These are phyloP conservation scores for Penicillium rolfsii DNA, from an alignment of 2,329 filamentous ascomycete species.

Conservation along the genomic window DNA sequence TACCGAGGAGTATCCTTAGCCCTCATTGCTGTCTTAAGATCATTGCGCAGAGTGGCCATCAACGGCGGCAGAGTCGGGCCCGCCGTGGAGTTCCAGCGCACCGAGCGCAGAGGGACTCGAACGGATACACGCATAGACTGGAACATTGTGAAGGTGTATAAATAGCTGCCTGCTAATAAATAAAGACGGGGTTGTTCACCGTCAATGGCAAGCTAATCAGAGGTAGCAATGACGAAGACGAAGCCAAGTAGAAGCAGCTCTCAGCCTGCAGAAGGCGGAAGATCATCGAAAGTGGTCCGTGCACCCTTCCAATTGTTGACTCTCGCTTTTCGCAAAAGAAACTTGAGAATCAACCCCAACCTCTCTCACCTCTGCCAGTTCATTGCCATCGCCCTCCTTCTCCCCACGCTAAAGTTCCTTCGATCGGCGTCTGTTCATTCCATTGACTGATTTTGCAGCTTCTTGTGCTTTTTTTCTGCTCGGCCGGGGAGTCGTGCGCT, in stretches of 20 bases:
- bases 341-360: conserved; percentile 22
- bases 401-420: conserved; percentile 1
- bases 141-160: conserved; percentile 36
- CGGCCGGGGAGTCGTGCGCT: conserved; percentile 26
- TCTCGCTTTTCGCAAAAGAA: conserved; percentile 25
- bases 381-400: conserved; percentile 3
- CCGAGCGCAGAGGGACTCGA: conserved; percentile 33
- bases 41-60: conserved; percentile 49
- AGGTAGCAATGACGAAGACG: background rate
- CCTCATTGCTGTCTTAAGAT: conserved; percentile 55
- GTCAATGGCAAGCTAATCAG: background rate
- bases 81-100: conserved; percentile 47
- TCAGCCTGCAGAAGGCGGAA: conserved; percentile 25
- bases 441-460: conserved; percentile 19
- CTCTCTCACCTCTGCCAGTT: conserved; percentile 15
- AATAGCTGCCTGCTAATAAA: background rate
- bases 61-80: conserved; percentile 45
- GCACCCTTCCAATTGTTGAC: conserved; percentile 36
- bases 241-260: conserved; percentile 1
- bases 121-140: conserved; percentile 34
- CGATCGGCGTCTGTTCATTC: conserved; percentile 8
- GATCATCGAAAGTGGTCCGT: conserved; percentile 36
- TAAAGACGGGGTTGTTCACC: background rate
- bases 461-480: conserved; percentile 8
- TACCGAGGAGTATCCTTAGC: conserved; percentile 54